These are phyloP conservation scores for Larix kaempferi DNA, from an alignment of 75 land plant genomes.

Conservation along the genomic window DNA sequence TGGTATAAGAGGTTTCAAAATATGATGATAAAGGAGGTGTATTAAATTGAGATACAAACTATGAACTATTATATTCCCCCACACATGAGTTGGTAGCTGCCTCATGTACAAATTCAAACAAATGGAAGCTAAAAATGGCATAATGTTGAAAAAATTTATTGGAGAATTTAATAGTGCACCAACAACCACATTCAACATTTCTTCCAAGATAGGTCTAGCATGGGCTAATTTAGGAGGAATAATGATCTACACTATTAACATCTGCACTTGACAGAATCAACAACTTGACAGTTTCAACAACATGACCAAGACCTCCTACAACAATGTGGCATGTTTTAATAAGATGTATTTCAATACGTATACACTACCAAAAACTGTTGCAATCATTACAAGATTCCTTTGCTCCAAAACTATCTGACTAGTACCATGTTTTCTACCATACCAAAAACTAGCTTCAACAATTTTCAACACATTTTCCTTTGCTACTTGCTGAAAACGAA, in stretches of 20 bases:
- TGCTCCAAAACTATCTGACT: slow-evolving; percentile 45
- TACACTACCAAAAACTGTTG: slow-evolving; percentile 57
- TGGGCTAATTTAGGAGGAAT: slow-evolving; percentile 4
- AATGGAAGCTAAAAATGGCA: no score
- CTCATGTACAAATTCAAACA: neutral
- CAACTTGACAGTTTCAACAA: no score
- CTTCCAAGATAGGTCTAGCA: slow-evolving; percentile 10
- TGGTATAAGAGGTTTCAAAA: neutral
- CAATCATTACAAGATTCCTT: slow-evolving; percentile 71
- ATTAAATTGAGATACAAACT: slow-evolving; percentile 2
- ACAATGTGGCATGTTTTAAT: no score
- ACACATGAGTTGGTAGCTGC: no score
- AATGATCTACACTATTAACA: no score
- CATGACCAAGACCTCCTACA: no score
- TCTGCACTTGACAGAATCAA: no score
- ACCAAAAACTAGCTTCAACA: slow-evolving; percentile 47
- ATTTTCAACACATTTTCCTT: slow-evolving; percentile 16
- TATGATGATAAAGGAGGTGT: slow-evolving; percentile 10
- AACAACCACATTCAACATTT: slow-evolving; percentile 7
- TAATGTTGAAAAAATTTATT: no score
- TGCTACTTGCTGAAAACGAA: no score
- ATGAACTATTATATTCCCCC: slow-evolving; percentile 10
- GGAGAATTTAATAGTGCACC: no score
- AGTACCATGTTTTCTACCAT: slow-evolving; percentile 35
- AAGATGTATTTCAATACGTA: slow-evolving; percentile 44